These are phyloP conservation scores for Pistacia vera DNA, from an alignment of 345 rosid species.

Conservation along the genomic window DNA sequence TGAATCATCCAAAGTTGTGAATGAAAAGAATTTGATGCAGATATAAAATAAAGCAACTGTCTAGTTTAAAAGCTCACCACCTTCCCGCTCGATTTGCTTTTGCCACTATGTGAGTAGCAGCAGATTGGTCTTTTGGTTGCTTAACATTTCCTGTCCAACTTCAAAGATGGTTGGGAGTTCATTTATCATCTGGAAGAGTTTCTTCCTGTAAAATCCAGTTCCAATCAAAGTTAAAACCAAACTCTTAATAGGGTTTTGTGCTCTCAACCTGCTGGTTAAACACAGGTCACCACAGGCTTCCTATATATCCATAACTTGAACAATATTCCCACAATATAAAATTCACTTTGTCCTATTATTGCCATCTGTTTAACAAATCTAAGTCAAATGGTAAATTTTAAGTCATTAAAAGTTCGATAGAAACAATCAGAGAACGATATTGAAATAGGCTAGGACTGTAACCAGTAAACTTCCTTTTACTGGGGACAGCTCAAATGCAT, in stretches of 20 bases:
- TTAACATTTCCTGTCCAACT: constrained; percentile 73
- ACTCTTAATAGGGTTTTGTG: neutral
- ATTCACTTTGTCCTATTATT: neutral
- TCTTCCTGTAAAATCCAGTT: constrained; percentile 65
- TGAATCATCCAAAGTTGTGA: constrained; percentile 21
- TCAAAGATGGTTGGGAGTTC: constrained; percentile 93
- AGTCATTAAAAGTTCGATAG: neutral
- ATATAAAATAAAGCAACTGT: neutral
- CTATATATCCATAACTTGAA: neutral
- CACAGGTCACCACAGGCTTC: neutral
- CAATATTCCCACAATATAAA: neutral
- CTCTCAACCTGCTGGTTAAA: neutral
- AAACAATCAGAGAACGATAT: neutral
- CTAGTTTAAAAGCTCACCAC: constrained; percentile 40
- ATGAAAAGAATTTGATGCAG: constrained; percentile 1
- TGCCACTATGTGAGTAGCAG: constrained; percentile 60
- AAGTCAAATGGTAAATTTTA: neutral
- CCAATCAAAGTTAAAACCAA: constrained; percentile 5
- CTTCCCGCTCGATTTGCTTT: constrained; percentile 83
- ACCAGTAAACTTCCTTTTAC: neutral
- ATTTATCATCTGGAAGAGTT: constrained; percentile 97
- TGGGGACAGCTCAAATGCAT: neutral
- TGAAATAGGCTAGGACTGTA: neutral
- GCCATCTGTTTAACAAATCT: neutral
- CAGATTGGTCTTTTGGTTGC: constrained; percentile 81